Conservation (phyloP, 805 yeast species). For the Myxozyma sirexii region DNA sequence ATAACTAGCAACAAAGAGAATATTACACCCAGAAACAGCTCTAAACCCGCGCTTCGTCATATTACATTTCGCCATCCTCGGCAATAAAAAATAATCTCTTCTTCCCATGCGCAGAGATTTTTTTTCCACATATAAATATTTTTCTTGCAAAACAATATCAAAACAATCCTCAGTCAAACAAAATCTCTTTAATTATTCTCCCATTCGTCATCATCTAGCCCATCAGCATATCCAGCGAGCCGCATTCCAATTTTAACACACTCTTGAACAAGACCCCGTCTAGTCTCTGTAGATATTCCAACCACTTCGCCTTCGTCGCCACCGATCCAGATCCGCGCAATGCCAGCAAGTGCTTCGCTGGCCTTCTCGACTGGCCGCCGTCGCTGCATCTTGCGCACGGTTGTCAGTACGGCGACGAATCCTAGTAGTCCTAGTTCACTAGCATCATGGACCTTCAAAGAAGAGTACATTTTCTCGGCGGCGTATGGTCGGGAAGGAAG, state of each 20-base stretch:
- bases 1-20: not conserved
- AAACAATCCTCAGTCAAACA: not conserved
- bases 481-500: constrained; percentile 29
- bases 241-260: constrained; percentile 40
- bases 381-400: constrained; percentile 32
- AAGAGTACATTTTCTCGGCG: constrained; percentile 30
- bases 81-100: too few relatives aligned
- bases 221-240: constrained; percentile 39
- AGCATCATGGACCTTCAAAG: constrained; percentile 23
- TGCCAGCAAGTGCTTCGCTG: constrained; percentile 24
- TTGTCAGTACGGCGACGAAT: constrained; percentile 39
- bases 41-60: not conserved
- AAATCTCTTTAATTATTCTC: not conserved
- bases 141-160: not conserved
- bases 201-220: constrained; percentile 16
- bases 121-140: too few relatives aligned
- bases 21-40: not conserved
- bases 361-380: constrained; percentile 25
- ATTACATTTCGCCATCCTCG: not conserved
- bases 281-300: constrained; percentile 37
- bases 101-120: too few relatives aligned
- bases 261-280: constrained; percentile 41
- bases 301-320: constrained; percentile 40
- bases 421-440: constrained; percentile 41
- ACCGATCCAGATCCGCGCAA: constrained; percentile 43